Evolutionary conservation across 805 yeast genomes (phyloP).

Genomic region (Wickerhamiella kurtzmanii): DNA sequence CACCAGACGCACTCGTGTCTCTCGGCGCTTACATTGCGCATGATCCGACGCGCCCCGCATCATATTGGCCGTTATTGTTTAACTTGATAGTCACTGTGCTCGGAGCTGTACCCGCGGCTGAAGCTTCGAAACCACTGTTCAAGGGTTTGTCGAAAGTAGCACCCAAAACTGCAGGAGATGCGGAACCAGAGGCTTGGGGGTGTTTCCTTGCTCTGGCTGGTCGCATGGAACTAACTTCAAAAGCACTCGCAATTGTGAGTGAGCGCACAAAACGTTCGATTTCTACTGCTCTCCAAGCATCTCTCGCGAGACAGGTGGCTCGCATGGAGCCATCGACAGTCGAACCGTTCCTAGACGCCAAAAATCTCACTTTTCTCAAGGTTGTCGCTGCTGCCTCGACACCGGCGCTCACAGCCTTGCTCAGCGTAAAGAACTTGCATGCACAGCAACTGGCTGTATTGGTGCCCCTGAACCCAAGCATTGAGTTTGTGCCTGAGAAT

Average conservation of each 20-base stretch:
- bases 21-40: constrained; percentile 10
- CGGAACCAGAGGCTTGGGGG: constrained; percentile 20
- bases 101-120: constrained; percentile 2
- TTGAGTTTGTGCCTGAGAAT: not conserved
- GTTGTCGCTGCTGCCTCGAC: not conserved
- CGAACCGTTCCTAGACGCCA: not conserved
- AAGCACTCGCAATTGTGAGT: not conserved
- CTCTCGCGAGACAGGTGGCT: constrained; percentile 1
- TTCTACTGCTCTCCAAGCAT: not conserved
- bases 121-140: constrained; percentile 6
- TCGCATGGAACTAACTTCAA: constrained; percentile 7
- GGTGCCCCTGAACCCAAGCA: not conserved
- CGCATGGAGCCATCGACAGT: not conserved
- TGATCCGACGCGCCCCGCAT: constrained; percentile 9
- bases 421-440: not conserved
- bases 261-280: not conserved
- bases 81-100: constrained; percentile 14
- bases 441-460: not conserved
- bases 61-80: constrained; percentile 18
- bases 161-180: constrained; percentile 5
- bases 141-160: constrained; percentile 11
- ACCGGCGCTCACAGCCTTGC: not conserved
- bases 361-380: not conserved
- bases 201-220: constrained; percentile 15
- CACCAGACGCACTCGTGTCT: constrained; percentile 13